Evolutionary conservation across 176 grass and related monocot species (phyloP).

Genomic region (Triticum timopheevii): DNA sequence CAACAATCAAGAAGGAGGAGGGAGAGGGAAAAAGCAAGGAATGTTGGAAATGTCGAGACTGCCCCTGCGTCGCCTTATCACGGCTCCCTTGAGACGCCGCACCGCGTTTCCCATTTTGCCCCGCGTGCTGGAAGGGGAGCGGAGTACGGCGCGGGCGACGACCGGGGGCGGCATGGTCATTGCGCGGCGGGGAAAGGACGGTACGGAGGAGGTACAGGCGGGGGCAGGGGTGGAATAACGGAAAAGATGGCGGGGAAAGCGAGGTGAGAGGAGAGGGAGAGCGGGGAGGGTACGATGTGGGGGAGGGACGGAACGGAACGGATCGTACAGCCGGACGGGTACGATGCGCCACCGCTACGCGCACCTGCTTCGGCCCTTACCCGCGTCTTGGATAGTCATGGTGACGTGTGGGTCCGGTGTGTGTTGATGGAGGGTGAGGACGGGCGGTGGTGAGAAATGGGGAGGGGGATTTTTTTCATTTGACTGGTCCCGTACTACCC

Average conservation of each 20-base stretch:
- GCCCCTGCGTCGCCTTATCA: not conserved
- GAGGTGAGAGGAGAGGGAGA: not conserved
- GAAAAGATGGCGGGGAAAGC: not conserved
- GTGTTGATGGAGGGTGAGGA: rapidly evolving
- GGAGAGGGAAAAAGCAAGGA: not conserved
- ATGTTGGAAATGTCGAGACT: not conserved
- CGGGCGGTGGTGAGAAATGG: rapidly evolving
- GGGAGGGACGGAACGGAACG: constrained; percentile 57
- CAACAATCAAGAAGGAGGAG: not conserved
- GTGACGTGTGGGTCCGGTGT: rapidly evolving
- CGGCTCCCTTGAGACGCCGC: not conserved
- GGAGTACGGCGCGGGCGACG: too few species aligned
- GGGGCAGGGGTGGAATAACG: not conserved
- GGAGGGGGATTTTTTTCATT: not conserved
- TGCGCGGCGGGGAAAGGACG: not conserved
- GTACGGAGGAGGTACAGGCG: constrained; percentile 14
- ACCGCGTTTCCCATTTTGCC: not conserved
- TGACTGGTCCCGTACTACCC: constrained; percentile 16
- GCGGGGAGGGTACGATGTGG: constrained; percentile 36
- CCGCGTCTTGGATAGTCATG: rapidly evolving
- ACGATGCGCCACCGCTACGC: not conserved
- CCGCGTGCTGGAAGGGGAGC: not conserved
- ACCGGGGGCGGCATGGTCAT: not conserved
- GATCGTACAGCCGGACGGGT: constrained; percentile 62
- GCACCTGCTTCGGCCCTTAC: rapidly evolving